These are phyloP conservation scores for Debaryomyces fabryi DNA, from an alignment of 1,139 yeast genomes.

Conservation along the genomic window DNA sequence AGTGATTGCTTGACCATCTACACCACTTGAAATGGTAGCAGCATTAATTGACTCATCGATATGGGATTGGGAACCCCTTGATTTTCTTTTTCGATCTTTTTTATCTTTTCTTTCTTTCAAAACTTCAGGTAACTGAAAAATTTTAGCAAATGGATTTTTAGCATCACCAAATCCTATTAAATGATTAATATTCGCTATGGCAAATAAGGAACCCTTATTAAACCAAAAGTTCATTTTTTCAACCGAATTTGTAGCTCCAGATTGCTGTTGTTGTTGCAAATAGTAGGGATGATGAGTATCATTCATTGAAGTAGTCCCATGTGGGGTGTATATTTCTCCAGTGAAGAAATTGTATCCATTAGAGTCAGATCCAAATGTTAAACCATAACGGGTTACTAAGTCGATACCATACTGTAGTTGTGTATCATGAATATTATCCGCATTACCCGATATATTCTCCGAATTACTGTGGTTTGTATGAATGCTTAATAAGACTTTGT, in stretches of 20 bases:
- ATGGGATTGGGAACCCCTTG: constrained; percentile 29
- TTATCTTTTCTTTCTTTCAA: constrained; percentile 71
- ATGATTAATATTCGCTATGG: constrained; percentile 73
- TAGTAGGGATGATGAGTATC: constrained; percentile 40
- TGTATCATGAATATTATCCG: constrained; percentile 41
- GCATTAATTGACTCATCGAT: constrained; percentile 18
- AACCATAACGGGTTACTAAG: constrained; percentile 68
- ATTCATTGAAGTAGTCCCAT: constrained; percentile 28
- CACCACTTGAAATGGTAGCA: constrained; percentile 18
- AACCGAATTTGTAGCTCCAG: constrained; percentile 36
- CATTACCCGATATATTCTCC: constrained; percentile 14
- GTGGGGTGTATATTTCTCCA: constrained; percentile 46
- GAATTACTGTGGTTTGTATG: constrained; percentile 45
- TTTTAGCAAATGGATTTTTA: constrained; percentile 70
- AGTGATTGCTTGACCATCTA: constrained; percentile 35
- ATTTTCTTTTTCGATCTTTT: constrained; percentile 64
- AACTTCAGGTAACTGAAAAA: constrained; percentile 71
- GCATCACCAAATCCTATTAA: constrained; percentile 77
- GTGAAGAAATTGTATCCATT: constrained; percentile 69
- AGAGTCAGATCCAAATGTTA: constrained; percentile 69
- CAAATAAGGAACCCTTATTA: constrained; percentile 73
- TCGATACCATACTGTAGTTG: constrained; percentile 59
- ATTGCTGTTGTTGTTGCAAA: constrained; percentile 17
- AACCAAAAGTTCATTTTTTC: constrained; percentile 74
- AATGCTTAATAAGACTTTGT: constrained; percentile 58